Conservation (phyloP, 2,329 filamentous ascomycete species). For the Raffaelea ambrosiae region DNA sequence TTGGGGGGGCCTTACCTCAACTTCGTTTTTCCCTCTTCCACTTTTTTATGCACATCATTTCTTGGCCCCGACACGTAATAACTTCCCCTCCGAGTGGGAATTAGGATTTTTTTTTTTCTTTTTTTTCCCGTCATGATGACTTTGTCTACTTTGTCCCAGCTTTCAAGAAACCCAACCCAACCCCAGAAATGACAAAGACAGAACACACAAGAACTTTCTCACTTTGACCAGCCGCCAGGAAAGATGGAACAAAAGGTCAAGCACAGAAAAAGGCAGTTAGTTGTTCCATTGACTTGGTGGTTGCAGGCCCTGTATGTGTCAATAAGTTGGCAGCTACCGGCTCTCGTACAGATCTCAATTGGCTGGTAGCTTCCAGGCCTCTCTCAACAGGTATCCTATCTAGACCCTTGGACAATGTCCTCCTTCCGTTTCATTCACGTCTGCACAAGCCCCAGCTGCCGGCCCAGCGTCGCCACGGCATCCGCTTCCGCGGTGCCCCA, state of each 20-base stretch:
- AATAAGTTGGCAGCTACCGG: too few relatives aligned
- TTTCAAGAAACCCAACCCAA: neutral
- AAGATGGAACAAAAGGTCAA: neutral
- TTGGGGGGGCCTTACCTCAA: neutral
- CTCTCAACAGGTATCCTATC: too few relatives aligned
- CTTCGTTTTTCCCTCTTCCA: neutral
- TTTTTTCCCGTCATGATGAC: too few relatives aligned
- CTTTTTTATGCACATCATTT: neutral
- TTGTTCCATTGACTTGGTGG: too few relatives aligned
- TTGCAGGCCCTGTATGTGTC: too few relatives aligned
- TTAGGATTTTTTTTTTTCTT: too few relatives aligned
- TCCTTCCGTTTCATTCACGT: neutral
- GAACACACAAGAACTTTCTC: neutral
- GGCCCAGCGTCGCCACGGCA: constrained; percentile 32
- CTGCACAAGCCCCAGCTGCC: constrained; percentile 24
- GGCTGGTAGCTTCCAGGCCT: too few relatives aligned
- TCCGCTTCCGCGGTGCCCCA: constrained; percentile 47
- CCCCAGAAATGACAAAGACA: neutral
- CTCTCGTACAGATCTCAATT: too few relatives aligned
- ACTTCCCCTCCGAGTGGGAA: too few relatives aligned
- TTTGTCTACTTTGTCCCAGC: too few relatives aligned
- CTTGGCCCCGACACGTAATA: neutral
- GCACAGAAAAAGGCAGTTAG: neutral
- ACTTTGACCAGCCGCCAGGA: neutral
- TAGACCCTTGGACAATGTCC: too few relatives aligned